Percentiles rank a stretch among this genome's conserved stretches.
phyloP scores from a whole-genome alignment of 2,329 filamentous ascomycete species.

The Dichotomopilus funicola region DNA sequence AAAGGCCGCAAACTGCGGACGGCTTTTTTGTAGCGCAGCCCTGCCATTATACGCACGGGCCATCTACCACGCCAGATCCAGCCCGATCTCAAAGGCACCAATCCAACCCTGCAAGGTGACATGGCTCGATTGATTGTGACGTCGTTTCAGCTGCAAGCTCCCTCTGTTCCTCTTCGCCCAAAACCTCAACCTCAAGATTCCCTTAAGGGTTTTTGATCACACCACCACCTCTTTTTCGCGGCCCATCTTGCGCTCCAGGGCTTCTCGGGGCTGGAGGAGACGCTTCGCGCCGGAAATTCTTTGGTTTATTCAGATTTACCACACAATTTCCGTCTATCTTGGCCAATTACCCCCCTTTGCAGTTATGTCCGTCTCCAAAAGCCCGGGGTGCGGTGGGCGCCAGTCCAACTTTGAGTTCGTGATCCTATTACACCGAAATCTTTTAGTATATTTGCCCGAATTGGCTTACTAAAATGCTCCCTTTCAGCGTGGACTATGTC shows the following conservation, averaged over 20 bases:
- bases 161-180: neutral
- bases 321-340: neutral
- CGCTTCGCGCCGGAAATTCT: neutral
- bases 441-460: neutral
- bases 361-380: constrained; percentile 22
- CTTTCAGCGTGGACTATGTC: constrained; percentile 26
- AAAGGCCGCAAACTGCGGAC: too few species aligned
- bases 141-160: neutral
- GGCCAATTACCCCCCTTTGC: neutral
- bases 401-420: constrained; percentile 27
- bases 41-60: too few species aligned
- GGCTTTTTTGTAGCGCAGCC: too few species aligned
- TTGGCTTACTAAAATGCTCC: neutral
- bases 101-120: constrained; percentile 7
- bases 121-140: constrained; percentile 5
- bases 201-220: neutral
- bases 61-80: too few species aligned
- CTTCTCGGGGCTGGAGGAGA: neutral
- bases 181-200: neutral
- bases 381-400: constrained; percentile 17
- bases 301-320: too few species aligned
- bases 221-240: neutral
- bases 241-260: neutral
- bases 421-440: too few species aligned
- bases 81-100: too few species aligned